Evolutionary conservation across 768 basidiomycete species (phyloP), one percentile per base, ranked within the genome.

Genomic region (Macrolepiota dolichaula): DNA sequence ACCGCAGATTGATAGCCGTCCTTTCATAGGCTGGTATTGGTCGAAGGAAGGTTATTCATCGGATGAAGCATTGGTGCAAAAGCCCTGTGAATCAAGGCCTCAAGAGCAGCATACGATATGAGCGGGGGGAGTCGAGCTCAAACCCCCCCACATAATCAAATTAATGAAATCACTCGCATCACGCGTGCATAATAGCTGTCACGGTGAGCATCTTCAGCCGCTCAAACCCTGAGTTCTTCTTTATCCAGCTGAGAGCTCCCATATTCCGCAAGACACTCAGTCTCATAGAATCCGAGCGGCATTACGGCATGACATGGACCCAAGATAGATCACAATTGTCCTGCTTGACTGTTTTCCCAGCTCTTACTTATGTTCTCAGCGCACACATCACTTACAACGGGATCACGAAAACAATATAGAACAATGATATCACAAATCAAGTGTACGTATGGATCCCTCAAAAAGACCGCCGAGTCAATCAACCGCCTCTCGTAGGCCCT

Each of bases 271-370:
- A 32, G 7, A 32, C 29, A 7, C 29, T 32, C 29, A 32, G 7
- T 32, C 3, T 3, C 29, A 32, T 32, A 32, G 7, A n/a, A n/a
- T n/a, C n/a, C n/a, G n/a, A 32, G 29, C 29, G 7, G 7, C 29
- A 7, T 32, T 32, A 7, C 29, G 29, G 11, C 27, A 11, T 2
- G 57, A 52, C 68, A 19, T 75, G 73, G 19, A 13, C 42, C 4
- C 80, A 72, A 53, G 13, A 32, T 32, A 27, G 25, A 27, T 49
- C 15, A 27, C 10, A 24, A 44, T 44, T 44, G 42, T 44, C 29
- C 7, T 3, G 29, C 10, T n/a, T 32, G 3, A 7, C 3, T 44
- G 24, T 24, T 24, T 22, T 13, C 22, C 10, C 19, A 24, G 5
- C 2, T n/a, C n/a, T 49, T n/a, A n/a, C n/a, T n/a, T 22, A 27